Percentiles rank a stretch among this genome's conserved stretches.
These are phyloP conservation scores for Rosa persica DNA, from an alignment of 306 rosid species.

Conservation along the genomic window DNA sequence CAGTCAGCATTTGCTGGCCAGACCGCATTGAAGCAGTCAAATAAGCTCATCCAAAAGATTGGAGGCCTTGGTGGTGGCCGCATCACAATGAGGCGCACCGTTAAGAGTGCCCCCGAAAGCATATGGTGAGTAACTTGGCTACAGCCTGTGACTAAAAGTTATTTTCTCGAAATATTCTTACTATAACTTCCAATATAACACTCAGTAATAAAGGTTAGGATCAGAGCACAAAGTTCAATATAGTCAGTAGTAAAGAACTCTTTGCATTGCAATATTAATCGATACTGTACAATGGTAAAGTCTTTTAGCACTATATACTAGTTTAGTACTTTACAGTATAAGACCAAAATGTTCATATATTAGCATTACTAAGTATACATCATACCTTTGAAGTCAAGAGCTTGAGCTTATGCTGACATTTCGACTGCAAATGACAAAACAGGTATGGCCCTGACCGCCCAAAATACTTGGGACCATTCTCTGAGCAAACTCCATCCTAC, in stretches of 20 bases:
- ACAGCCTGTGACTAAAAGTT: background rate
- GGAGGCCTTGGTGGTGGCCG: slow-evolving; percentile 64
- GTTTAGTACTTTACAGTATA: too few species aligned
- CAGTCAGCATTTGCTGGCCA: slow-evolving; percentile 84
- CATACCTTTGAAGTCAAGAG: background rate
- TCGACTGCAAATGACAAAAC: slow-evolving; percentile 17
- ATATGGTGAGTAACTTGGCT: slow-evolving; percentile 54
- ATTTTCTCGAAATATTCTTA: background rate
- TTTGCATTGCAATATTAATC: background rate
- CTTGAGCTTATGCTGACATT: background rate
- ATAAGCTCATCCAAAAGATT: slow-evolving; percentile 66
- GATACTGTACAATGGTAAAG: background rate
- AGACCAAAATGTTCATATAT: background rate
- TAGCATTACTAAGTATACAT: too few species aligned
- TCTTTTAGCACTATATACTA: background rate
- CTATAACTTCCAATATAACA: background rate
- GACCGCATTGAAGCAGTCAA: slow-evolving; percentile 66
- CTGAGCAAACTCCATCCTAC: slow-evolving; percentile 94
- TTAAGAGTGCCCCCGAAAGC: slow-evolving; percentile 83
- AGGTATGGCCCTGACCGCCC: slow-evolving; percentile 98
- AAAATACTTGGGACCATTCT: slow-evolving; percentile 95
- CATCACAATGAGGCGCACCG: slow-evolving; percentile 74
- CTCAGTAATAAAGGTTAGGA: background rate
- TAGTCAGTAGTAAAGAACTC: background rate
- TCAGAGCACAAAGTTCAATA: background rate